Evolutionary conservation across 208 protist genomes (phyloP), one percentile per base, ranked within the genome.

Genomic region (Trypanosomatidae sp.): DNA sequence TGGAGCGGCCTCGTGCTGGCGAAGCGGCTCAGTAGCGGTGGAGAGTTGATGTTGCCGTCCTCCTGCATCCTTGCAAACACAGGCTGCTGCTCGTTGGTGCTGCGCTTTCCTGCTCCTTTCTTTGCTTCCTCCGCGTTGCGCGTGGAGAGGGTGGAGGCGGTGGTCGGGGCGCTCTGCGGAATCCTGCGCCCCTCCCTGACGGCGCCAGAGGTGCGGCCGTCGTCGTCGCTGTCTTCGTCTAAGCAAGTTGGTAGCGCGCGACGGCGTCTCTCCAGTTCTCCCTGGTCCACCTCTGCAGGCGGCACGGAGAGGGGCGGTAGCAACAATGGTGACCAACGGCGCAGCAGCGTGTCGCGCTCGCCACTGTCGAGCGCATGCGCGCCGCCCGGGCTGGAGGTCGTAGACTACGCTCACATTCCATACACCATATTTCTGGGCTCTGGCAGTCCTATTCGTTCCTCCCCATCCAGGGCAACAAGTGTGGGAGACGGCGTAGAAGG

Each of bases 21-120:
- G 15, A 88, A 84, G 72, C 82, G 87, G 1, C 73, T 96, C 17
- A 66, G 81, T 43, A 79, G 80, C 50, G 89, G 86, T 33, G 88
- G 88, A 0, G 89, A 94, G 77, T 73, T 96, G 62, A 79, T 93
- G 76, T 77, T 96, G 59, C 91, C 91, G 17, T 80, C 89, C 36
- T 66, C 64, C 13, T 90, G 84, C 64, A 91, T 90, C 41, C 66
- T 89, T 49, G 15, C 74, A 46, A 84, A 77, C 60, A 78, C 80
- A 10, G 88, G 87, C 28, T 80, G 75, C 36, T 91, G 91, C 79
- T 87, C 81, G 9, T 52, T 96, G 60, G 69, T 94, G 55, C 71
- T 93, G 44, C 89, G 89, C 44, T 96, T 96, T 52, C 83, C 87
- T 3, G 59, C 77, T 12, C 79, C 71, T 7, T 62, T 86, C 76